Conservation (phyloP, 2,329 filamentous ascomycete genomes). For the Cryoendolithus antarcticus region DNA sequence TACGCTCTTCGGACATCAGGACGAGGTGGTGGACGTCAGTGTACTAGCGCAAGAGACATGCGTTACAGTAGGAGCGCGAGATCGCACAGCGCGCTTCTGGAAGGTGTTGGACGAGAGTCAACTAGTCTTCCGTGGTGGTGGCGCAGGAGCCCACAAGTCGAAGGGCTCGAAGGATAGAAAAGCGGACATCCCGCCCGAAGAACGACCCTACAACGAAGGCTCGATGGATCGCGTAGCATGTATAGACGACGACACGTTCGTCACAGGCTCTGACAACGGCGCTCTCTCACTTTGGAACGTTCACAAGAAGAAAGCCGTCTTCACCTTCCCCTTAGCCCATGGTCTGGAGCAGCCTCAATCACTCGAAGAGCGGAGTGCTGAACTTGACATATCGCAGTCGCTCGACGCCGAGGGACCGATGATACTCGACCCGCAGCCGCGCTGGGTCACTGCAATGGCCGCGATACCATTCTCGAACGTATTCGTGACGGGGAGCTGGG, state of each 20-base stretch:
- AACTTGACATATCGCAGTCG: constrained; percentile 32
- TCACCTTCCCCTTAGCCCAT: constrained; percentile 68
- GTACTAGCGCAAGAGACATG: constrained; percentile 78
- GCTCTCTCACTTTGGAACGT: constrained; percentile 76
- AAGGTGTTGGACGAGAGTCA: constrained; percentile 94
- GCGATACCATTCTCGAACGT: constrained; percentile 84
- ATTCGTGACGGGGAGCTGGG: constrained; percentile 87
- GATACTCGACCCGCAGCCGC: constrained; percentile 42
- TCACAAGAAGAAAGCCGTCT: constrained; percentile 88
- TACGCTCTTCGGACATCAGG: constrained; percentile 91
- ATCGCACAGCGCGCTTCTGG: constrained; percentile 86
- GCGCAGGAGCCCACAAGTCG: constrained; percentile 27
- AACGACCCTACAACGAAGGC: constrained; percentile 51
- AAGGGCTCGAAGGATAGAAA: constrained; percentile 14
- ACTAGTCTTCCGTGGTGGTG: constrained; percentile 83
- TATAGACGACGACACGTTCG: constrained; percentile 76
- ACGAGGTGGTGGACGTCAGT: constrained; percentile 73
- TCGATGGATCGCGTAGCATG: constrained; percentile 87
- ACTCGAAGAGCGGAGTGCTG: constrained; percentile 61
- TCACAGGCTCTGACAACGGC: constrained; percentile 89
- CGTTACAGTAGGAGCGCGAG: constrained; percentile 77
- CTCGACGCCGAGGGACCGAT: constrained; percentile 6
- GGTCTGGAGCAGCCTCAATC: constrained; percentile 64
- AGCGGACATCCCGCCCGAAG: constrained; percentile 36
- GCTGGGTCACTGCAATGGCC: constrained; percentile 81